Evolutionary conservation across 371 early-diverging fungal species (phyloP).

Genomic region (Syncephalastrum racemosum): DNA sequence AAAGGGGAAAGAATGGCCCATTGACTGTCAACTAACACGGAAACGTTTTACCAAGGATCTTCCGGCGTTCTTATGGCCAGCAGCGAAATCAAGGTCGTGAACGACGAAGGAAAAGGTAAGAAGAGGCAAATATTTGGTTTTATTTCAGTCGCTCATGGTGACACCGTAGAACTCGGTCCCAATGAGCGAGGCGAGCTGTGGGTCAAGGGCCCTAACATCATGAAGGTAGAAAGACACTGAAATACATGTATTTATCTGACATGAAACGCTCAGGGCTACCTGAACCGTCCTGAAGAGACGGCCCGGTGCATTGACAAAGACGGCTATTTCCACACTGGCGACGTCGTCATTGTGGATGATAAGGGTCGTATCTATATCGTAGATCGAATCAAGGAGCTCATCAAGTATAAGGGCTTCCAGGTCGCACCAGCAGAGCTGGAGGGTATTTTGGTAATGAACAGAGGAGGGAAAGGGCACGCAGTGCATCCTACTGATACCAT

Average conservation of each 20-base stretch:
- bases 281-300: slow-evolving; percentile 69
- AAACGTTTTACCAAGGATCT: slow-evolving; percentile 27
- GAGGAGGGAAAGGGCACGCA: slow-evolving; percentile 48
- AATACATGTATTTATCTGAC: not conserved
- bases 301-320: slow-evolving; percentile 62
- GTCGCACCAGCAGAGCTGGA: slow-evolving; percentile 55
- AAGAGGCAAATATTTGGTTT: not conserved
- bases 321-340: slow-evolving; percentile 83
- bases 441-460: not conserved
- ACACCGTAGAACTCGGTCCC: slow-evolving; percentile 43
- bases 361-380: slow-evolving; percentile 61
- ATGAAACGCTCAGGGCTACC: slow-evolving; percentile 59
- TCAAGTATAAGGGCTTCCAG: slow-evolving; percentile 76
- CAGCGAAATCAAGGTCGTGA: slow-evolving; percentile 63
- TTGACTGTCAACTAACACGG: too few relatives aligned
- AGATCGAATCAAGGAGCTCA: slow-evolving; percentile 75
- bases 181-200: slow-evolving; percentile 23
- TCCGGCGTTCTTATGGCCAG: slow-evolving; percentile 69
- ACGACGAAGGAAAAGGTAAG: slow-evolving; percentile 45
- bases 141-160: not conserved
- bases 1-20: not conserved
- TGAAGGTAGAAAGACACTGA: slow-evolving; percentile 40
- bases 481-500: slow-evolving; percentile 53
- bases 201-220: slow-evolving; percentile 42
- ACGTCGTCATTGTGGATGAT: slow-evolving; percentile 60